Conservation (phyloP, 2,329 filamentous ascomycete genomes). For the Colletotrichum sp. region DNA sequence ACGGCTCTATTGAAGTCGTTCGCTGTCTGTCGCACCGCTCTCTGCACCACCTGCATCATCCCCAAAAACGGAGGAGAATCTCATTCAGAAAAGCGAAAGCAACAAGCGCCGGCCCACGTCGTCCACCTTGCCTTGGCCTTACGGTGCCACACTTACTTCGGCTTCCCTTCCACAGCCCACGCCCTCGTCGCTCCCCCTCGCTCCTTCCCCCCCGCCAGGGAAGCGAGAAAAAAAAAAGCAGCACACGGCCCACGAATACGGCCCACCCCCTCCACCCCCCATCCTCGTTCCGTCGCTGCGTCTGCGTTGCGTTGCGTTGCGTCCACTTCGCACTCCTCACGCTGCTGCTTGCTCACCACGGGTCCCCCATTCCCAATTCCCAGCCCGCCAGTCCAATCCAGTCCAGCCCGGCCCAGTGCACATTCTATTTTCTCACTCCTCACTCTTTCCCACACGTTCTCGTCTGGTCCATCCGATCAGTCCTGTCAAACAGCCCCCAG, state of each 20-base stretch:
- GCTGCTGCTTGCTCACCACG: not conserved
- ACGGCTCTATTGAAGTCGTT: not conserved
- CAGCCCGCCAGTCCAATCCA: not conserved
- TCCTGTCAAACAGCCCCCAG: not conserved
- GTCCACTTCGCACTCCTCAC: not conserved
- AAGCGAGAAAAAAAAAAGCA: not conserved
- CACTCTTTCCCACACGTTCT: not conserved
- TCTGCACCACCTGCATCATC: not conserved
- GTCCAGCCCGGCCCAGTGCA: not conserved
- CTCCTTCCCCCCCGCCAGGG: not conserved
- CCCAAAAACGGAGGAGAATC: constrained; percentile 1
- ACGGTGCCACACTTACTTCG: not conserved
- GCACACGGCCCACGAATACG: not conserved
- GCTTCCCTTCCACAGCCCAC: not conserved
- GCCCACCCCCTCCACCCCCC: not conserved
- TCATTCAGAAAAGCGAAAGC: not conserved
- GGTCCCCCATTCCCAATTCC: not conserved
- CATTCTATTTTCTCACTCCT: constrained; percentile 21
- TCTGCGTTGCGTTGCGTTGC: not conserved
- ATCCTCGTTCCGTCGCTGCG: not conserved
- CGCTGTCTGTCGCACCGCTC: not conserved
- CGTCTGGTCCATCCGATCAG: not conserved
- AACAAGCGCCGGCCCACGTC: not conserved
- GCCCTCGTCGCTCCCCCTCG: not conserved
- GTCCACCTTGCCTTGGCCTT: not conserved